These are phyloP conservation scores for Zygoascus flipseniorum DNA, from an alignment of 805 yeast species.

Conservation along the genomic window DNA sequence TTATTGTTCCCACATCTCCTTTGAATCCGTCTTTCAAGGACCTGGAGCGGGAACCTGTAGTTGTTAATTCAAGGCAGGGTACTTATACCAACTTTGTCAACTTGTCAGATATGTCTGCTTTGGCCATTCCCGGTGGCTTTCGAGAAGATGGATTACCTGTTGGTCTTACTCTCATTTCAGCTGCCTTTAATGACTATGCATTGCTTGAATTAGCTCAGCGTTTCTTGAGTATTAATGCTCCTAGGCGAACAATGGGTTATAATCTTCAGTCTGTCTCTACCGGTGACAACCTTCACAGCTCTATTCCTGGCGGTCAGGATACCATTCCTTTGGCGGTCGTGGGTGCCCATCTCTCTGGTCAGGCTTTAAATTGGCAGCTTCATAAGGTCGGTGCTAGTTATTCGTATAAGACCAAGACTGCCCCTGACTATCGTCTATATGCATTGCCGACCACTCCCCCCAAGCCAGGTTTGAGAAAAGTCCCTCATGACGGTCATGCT, in stretches of 20 bases:
- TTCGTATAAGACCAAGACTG: conserved; percentile 56
- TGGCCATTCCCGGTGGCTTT: conserved; percentile 89
- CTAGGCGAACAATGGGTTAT: conserved; percentile 50
- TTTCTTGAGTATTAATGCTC: conserved; percentile 43
- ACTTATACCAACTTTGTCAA: conserved; percentile 98
- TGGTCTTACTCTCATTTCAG: conserved; percentile 80
- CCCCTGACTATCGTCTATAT: conserved; percentile 63
- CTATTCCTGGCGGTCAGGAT: conserved; percentile 37
- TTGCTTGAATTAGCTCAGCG: conserved; percentile 73
- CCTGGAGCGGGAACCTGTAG: conserved; percentile 67
- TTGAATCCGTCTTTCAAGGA: conserved; percentile 75
- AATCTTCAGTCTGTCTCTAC: conserved; percentile 31
- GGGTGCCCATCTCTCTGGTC: conserved; percentile 88
- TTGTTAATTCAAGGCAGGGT: conserved; percentile 84
- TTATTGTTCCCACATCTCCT: conserved; percentile 91
- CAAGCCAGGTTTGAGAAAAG: conserved; percentile 85
- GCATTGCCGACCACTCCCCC: conserved; percentile 81
- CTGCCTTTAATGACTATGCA: conserved; percentile 82
- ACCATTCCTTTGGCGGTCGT: conserved; percentile 79
- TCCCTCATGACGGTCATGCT: conserved; percentile 41
- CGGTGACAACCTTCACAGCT: neutral
- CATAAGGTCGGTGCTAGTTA: conserved; percentile 73
- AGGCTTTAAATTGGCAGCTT: conserved; percentile 91
- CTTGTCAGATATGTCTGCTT: conserved; percentile 84
- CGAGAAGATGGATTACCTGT: conserved; percentile 80